phyloP scores from a whole-genome alignment of 768 basidiomycete species.

The Chalciporus chontae region DNA sequence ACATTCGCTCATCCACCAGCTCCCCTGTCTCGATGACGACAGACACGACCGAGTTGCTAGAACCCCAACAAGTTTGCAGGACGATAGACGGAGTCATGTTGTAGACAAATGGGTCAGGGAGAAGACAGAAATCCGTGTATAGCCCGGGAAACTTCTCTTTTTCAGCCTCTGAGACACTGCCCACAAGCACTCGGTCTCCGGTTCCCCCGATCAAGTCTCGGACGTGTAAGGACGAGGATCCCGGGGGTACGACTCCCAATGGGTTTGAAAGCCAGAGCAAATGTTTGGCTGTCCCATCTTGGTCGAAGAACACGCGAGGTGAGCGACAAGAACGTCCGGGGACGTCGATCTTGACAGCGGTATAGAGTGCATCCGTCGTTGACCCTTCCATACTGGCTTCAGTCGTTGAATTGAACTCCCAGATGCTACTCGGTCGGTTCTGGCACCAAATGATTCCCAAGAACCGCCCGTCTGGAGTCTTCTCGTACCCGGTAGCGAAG shows the following conservation, averaged over 20 bases:
- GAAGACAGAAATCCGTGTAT: conserved; percentile 50
- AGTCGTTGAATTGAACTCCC: conserved; percentile 35
- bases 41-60: conserved; percentile 46
- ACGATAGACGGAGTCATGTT: conserved; percentile 22
- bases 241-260: conserved; percentile 52
- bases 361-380: conserved; percentile 14
- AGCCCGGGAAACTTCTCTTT: conserved; percentile 57
- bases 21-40: conserved; percentile 40
- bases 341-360: conserved; percentile 37
- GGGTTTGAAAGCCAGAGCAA: conserved; percentile 51
- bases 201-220: conserved; percentile 29
- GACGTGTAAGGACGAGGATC: conserved; percentile 45
- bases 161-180: conserved; percentile 36
- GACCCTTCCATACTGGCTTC: conserved; percentile 5
- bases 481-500: conserved; percentile 57
- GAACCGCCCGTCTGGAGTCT: conserved; percentile 48
- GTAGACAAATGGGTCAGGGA: conserved; percentile 35
- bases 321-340: conserved; percentile 51
- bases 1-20: conserved; percentile 28
- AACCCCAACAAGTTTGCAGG: conserved; percentile 51
- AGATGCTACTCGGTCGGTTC: conserved; percentile 56
- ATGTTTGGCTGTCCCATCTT: conserved; percentile 11
- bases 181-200: conserved; percentile 32
- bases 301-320: conserved; percentile 40
- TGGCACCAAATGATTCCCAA: conserved; percentile 56